Base-by-base conservation (phyloP, 2,329 filamentous ascomycete genomes). In the Aspergillus neoniger region DNA sequence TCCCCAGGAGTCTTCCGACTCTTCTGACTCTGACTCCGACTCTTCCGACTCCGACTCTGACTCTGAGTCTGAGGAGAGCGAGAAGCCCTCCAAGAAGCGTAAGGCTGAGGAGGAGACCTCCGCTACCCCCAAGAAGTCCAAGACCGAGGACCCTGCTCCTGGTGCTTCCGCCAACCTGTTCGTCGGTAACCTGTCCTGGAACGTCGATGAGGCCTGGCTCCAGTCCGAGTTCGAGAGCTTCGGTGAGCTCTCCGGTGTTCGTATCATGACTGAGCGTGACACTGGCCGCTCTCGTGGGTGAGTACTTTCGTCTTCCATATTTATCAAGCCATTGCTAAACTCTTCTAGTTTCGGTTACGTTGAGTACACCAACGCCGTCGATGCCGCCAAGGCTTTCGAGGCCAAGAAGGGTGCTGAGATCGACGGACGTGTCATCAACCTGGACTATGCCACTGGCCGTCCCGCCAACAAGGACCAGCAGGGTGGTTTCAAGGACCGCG, bases 141-240 rank as follows among this genome's bases (percentile, higher is more conserved):
- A 91, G 87, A 75, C 75, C 36, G 76, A 77, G 56, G 71, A 70
- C 30, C 63, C 65, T 25, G 67, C 70, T 48, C 64, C 69, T 57
- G 72, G 71, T 64, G 73, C 70, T 25, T 74, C 73, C 32, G 65
- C 73, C 67, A 96, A 92, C 71, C 87, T 97, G 57, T 97, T 96
- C 78, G 87, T 92, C 67, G 93, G 93, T 69, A 94, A 92, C 82
- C 83, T 97, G 65, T 92, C 91, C 79, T 97, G 92, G 92, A 91
- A 88, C 74, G 83, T 96, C 56, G 91, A 96, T 69, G 93, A 96
- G 77, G 87, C 92, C 66, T 86, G 86, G 80, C 87, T 97, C 67
- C 85, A 89, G 70, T 36, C 32, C 32, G 90, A 94, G 76, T 96
- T 97, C 81, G 86, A 92, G 81, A 80, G 85, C 64, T 94, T 89